Percentiles rank a stretch among this genome's conserved stretches.
Conservation (phyloP, 192 early-diverging fungal genomes). For the Coemansia sp. region DNA sequence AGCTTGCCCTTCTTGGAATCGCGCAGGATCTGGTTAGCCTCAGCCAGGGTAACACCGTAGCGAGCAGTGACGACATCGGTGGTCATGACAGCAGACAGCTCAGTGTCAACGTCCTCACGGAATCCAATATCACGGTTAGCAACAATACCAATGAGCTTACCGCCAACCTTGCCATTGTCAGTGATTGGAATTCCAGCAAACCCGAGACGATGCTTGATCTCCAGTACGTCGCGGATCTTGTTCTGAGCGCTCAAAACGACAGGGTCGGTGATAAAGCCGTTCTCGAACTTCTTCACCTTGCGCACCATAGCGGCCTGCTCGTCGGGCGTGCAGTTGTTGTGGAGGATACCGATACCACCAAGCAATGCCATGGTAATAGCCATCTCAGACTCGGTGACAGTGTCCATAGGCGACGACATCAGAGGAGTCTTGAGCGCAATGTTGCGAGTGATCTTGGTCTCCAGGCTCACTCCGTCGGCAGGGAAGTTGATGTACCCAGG, state of each 20-base stretch:
- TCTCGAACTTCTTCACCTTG: conserved; percentile 97
- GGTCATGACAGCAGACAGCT: conserved; percentile 86
- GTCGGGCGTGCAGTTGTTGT: conserved; percentile 95
- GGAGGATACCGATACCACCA: conserved; percentile 97
- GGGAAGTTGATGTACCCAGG: conserved; percentile 97
- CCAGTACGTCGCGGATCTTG: conserved; percentile 83
- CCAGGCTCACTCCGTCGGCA: conserved; percentile 76
- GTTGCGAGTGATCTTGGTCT: conserved; percentile 87
- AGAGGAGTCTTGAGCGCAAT: conserved; percentile 93
- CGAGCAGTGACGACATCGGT: conserved; percentile 85
- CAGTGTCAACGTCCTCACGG: conserved; percentile 66
- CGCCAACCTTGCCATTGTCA: conserved; percentile 83
- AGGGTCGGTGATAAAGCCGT: conserved; percentile 98
- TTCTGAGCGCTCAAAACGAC: conserved; percentile 81
- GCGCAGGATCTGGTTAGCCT: conserved; percentile 89
- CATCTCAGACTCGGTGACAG: conserved; percentile 98
- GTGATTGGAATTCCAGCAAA: conserved; percentile 99
- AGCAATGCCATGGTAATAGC: conserved; percentile 95
- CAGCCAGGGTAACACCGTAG: conserved; percentile 85
- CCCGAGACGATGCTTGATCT: conserved; percentile 85
- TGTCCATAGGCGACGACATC: conserved; percentile 97
- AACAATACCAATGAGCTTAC: conserved; percentile 94
- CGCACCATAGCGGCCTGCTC: conserved; percentile 99
- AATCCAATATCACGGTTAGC: conserved; percentile 98
- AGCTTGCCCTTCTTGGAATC: conserved; percentile 96